Percentiles rank a stretch among this genome's conserved stretches.
These are phyloP conservation scores for Fraxinus paxiana DNA, from an alignment of 305 asterid species.

Conservation along the genomic window DNA sequence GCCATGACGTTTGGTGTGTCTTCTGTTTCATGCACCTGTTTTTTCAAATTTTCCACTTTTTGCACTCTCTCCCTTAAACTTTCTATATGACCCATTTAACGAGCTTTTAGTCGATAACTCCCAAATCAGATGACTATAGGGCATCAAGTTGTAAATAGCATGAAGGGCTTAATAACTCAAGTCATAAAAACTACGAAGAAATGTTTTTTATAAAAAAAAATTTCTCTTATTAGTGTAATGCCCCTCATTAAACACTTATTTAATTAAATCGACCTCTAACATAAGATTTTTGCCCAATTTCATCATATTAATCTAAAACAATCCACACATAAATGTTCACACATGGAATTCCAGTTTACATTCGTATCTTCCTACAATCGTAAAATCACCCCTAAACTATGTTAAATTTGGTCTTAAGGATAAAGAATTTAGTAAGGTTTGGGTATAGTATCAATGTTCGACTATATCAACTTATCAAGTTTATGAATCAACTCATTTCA, in stretches of 20 bases:
- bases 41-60: background rate
- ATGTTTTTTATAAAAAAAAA: too few relatives aligned
- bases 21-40: background rate
- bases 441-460: background rate
- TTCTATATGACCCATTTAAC: background rate
- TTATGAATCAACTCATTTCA: background rate
- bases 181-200: background rate
- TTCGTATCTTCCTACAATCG: background rate
- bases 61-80: background rate
- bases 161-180: background rate
- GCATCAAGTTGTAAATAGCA: background rate
- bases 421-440: background rate
- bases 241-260: background rate
- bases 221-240: background rate
- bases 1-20: background rate
- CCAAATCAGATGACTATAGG: background rate
- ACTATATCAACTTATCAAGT: background rate
- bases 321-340: background rate
- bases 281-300: background rate
- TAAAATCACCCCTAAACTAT: background rate
- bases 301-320: background rate
- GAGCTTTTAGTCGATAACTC: too few relatives aligned
- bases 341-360: background rate
- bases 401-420: background rate
- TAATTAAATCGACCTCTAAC: background rate